Base-by-base conservation (phyloP, 2,329 filamentous ascomycete genomes). In the Neoscytalidium dimidiatum region DNA sequence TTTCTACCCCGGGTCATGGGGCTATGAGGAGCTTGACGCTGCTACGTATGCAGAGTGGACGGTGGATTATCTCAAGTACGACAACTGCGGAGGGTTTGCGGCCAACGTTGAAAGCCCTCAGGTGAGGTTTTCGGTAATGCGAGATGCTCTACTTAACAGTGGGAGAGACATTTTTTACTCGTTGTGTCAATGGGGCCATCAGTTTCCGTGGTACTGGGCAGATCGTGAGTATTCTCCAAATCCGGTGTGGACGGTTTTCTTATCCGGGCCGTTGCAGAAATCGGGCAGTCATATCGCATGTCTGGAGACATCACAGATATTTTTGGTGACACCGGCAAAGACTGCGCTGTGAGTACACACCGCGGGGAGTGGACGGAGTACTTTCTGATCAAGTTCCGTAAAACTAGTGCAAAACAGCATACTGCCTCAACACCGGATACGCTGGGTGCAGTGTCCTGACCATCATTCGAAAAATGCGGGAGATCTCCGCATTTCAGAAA, bases 11-110 rank as follows among this genome's bases (percentile, higher is more conserved):
- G 81, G 79, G 1, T 78, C 78, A 0, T 74, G 77, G 41, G 72
- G 73, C 4, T 69, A 81, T 63, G 82, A 83, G 69, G 71, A 75
- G 46, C 70, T 76, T 4, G 82, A 83, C 60, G 78, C 80, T 0
- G 68, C 74, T 6, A 80, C 78, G 4, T 80, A 79, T 35, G 71
- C 71, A 3, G 66, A 62, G 11, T 80, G 78, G 78, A 75, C 77
- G 13, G 74, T 78, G 41, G 76, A 80, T 53, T 78, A 76, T 51
- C 71, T 80, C 49, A 78, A 78, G 67, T 71, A 80, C 7, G 80
- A 82, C 46, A 78, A 78, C 8, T 81, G 80, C 65, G 82, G 83
- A 11, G 33, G 52, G 0, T 66, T 58, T n/a, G 43, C 49, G 5
- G 63, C 61, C 7, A 52, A 52, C 7, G 49, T 52, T n/a, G 61